Conservation (phyloP, 345 rosid species). For the Citrus reticulata region DNA sequence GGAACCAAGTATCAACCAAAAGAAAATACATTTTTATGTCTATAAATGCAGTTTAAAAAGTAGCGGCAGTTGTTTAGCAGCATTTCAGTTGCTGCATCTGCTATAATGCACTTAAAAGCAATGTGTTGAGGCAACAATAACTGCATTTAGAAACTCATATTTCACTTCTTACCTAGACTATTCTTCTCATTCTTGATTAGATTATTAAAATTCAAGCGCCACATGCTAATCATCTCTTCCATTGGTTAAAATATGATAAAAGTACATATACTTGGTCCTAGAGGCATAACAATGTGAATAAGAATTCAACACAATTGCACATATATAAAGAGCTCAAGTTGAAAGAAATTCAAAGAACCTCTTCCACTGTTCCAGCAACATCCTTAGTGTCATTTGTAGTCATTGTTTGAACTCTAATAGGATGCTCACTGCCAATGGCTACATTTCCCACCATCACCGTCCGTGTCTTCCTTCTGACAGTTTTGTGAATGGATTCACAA, state of each 20-base stretch:
- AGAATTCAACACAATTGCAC: not conserved
- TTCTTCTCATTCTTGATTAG: not conserved
- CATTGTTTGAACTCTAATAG: slow-evolving; percentile 94
- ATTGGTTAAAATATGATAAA: not conserved
- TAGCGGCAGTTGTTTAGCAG: not conserved
- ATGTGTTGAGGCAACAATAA: not conserved
- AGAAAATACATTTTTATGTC: not conserved
- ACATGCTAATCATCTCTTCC: not conserved
- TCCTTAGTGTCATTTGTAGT: slow-evolving; percentile 90
- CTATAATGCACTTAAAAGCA: not conserved
- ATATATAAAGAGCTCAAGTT: not conserved
- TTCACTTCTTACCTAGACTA: not conserved
- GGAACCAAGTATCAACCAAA: not conserved
- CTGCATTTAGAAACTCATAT: not conserved
- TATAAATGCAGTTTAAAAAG: not conserved
- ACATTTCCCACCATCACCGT: slow-evolving; percentile 97
- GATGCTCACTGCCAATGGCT: slow-evolving; percentile 90
- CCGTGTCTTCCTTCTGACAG: slow-evolving; percentile 83
- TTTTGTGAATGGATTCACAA: slow-evolving; percentile 83
- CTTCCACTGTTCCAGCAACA: slow-evolving; percentile 85
- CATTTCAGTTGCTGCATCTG: not conserved
- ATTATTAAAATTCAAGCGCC: not conserved
- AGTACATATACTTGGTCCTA: not conserved
- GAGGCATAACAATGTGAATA: not conserved
- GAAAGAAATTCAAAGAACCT: slow-evolving; percentile 44